phyloP scores from a whole-genome alignment of 345 rosid genomes.

The Laguncularia racemosa region DNA sequence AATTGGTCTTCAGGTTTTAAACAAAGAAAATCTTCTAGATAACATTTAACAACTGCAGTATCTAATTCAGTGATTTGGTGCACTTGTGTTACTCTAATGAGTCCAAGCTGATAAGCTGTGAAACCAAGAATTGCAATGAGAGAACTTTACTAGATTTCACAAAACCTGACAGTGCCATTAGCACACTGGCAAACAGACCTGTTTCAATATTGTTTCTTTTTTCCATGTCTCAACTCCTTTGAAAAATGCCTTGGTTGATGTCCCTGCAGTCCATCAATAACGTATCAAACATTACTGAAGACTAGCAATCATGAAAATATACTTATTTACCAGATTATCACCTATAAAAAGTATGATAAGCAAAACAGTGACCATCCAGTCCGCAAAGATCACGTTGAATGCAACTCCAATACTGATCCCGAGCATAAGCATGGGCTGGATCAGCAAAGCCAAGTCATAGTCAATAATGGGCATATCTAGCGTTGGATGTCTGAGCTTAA shows the following conservation, averaged over 20 bases:
- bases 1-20: too few relatives aligned
- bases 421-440: constrained; percentile 86
- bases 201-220: constrained; percentile 37
- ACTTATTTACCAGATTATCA: constrained; percentile 11
- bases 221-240: constrained; percentile 44
- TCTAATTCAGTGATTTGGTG: too few relatives aligned
- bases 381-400: constrained; percentile 65
- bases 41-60: too few relatives aligned
- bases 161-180: background rate
- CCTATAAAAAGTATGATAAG: constrained; percentile 80
- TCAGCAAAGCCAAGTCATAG: constrained; percentile 69
- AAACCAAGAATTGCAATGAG: too few relatives aligned
- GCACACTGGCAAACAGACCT: constrained; percentile 16
- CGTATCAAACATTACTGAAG: too few relatives aligned
- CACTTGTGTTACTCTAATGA: too few relatives aligned
- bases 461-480: constrained; percentile 73
- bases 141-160: too few relatives aligned
- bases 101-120: too few relatives aligned
- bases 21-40: too few relatives aligned
- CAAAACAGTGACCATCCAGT: constrained; percentile 80
- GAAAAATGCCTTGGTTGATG: constrained; percentile 34
- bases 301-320: too few relatives aligned
- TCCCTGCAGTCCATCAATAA: constrained; percentile 14
- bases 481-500: constrained; percentile 68
- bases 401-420: constrained; percentile 81